phyloP scores from a whole-genome alignment of 306 rosid genomes.

The Delonix regia region DNA sequence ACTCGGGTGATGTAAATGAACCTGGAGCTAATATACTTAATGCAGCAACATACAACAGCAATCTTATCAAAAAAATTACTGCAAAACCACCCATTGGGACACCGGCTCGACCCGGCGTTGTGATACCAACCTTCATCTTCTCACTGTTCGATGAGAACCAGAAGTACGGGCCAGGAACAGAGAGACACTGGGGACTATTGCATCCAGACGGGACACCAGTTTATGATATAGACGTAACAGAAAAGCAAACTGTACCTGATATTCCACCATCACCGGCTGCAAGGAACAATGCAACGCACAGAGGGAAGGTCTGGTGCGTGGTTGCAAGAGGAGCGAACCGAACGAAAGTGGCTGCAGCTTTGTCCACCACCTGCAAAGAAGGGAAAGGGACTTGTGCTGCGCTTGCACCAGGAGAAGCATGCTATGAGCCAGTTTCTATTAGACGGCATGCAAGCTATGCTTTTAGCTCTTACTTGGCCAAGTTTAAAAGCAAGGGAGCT shows the following conservation, averaged over 20 bases:
- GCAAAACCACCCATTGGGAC: conserved; percentile 66
- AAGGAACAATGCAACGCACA: too few relatives aligned
- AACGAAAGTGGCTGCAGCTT: conserved; percentile 36
- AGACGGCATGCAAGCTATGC: conserved; percentile 55
- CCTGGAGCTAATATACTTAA: conserved; percentile 58
- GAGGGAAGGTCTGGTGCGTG: conserved; percentile 49
- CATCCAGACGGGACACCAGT: conserved; percentile 55
- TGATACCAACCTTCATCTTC: conserved; percentile 71
- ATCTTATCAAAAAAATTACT: conserved; percentile 55
- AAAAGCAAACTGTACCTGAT: conserved; percentile 30
- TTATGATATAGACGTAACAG: conserved; percentile 69
- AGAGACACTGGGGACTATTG: conserved; percentile 81
- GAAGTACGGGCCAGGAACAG: conserved; percentile 66
- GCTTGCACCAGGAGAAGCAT: conserved; percentile 50
- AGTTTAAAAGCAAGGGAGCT: conserved; percentile 48
- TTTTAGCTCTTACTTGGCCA: conserved; percentile 57
- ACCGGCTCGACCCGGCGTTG: conserved; percentile 63
- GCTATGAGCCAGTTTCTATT: conserved; percentile 47
- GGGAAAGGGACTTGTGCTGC: conserved; percentile 51
- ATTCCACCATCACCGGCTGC: conserved; percentile 34
- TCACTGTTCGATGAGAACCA: conserved; percentile 72
- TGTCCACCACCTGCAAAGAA: conserved; percentile 34
- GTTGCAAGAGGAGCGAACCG: conserved; percentile 37
- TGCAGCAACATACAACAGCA: conserved; percentile 75
- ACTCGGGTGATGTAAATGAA: conserved; percentile 50